A percentile compares a stretch with the other conserved stretches of the same genome.
Conservation (phyloP, 805 yeast species). For the Grigorovia transvaalensis region DNA sequence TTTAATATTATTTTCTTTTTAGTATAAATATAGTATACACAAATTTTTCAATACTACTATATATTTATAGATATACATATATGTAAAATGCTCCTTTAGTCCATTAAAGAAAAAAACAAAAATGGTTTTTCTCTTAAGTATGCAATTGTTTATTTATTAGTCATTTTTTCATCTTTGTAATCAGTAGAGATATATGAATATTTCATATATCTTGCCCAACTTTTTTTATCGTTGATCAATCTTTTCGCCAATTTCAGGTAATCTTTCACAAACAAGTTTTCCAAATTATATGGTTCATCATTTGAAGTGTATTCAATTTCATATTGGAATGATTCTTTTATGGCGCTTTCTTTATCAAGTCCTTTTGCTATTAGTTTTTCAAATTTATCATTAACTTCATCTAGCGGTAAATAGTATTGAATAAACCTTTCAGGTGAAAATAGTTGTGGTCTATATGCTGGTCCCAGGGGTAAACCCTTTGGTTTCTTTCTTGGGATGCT, state of each 20-base stretch:
- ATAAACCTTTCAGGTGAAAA: conserved; percentile 65
- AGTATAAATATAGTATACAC: too few relatives aligned
- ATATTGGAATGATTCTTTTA: conserved; percentile 39
- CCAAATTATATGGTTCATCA: conserved; percentile 45
- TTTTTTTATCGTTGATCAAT: conserved; percentile 38
- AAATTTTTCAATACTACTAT: background rate
- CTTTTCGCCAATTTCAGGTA: conserved; percentile 51
- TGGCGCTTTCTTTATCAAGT: conserved; percentile 45
- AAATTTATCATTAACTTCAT: conserved; percentile 33
- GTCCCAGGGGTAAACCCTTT: conserved; percentile 45
- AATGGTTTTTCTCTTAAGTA: too few relatives aligned
- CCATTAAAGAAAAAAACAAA: background rate
- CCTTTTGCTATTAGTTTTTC: conserved; percentile 44
- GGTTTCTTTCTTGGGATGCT: conserved; percentile 59
- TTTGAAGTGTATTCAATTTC: conserved; percentile 63
- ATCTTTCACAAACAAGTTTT: conserved; percentile 46
- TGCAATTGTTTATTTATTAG: background rate
- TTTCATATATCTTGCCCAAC: conserved; percentile 49
- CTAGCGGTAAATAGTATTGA: conserved; percentile 64
- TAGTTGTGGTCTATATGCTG: conserved; percentile 61
- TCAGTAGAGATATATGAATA: conserved; percentile 57
- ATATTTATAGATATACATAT: background rate
- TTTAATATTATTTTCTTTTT: too few relatives aligned
- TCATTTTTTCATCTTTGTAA: conserved; percentile 37
- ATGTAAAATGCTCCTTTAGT: background rate